Evolutionary conservation across 768 basidiomycete species (phyloP).

Genomic region (Pleurotus sapidus): DNA sequence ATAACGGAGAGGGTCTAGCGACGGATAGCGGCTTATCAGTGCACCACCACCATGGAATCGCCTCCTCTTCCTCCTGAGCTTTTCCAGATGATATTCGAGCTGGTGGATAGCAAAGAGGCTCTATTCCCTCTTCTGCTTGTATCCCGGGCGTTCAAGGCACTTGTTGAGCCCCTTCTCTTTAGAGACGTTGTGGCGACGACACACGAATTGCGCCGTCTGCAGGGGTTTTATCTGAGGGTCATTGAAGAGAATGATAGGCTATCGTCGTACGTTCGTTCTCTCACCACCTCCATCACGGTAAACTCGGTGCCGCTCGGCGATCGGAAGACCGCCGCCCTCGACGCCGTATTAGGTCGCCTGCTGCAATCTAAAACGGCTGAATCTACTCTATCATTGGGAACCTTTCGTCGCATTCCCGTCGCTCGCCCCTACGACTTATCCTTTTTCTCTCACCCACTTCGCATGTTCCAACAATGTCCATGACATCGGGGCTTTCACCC

Average conservation of each 20-base stretch:
- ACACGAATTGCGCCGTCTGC: background rate
- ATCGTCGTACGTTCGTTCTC: background rate
- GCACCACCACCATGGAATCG: no score
- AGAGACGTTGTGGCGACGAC: background rate
- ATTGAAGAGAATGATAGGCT: background rate
- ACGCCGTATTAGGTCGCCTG: background rate
- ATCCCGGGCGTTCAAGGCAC: background rate
- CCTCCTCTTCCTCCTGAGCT: background rate
- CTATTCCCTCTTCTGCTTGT: background rate
- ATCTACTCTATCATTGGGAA: background rate
- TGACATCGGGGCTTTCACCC: background rate
- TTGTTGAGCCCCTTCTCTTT: background rate
- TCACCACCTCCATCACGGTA: background rate
- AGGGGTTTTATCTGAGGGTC: background rate
- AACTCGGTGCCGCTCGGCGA: background rate
- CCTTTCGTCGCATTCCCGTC: background rate
- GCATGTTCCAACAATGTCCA: background rate
- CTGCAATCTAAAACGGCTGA: background rate
- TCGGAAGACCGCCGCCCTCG: background rate
- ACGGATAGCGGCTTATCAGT: no score
- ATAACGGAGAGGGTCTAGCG: no score
- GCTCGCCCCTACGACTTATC: background rate
- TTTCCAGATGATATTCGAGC: background rate
- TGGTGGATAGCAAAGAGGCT: background rate
- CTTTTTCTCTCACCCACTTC: slow-evolving; percentile 1